phyloP scores from a whole-genome alignment of 306 rosid species.

The Ormosia semicastrata region DNA sequence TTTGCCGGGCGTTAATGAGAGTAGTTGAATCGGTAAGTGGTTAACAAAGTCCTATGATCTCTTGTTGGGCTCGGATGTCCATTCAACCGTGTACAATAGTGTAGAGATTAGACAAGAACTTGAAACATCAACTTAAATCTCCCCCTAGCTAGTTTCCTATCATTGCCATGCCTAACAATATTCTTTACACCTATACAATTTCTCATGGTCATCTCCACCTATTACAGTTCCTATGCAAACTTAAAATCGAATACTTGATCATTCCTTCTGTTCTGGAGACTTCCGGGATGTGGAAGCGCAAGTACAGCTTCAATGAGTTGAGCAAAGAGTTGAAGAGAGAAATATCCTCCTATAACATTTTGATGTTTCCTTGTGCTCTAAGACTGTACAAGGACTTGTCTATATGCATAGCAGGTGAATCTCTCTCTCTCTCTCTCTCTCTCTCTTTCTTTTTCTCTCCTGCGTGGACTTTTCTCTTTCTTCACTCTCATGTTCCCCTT shows the following conservation, averaged over 20 bases:
- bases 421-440: not conserved
- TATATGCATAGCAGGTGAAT: not conserved
- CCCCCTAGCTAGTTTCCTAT: not conserved
- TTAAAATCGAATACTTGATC: slow-evolving; percentile 27
- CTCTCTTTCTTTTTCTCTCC: not conserved
- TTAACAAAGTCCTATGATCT: not conserved
- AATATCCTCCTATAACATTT: slow-evolving; percentile 12
- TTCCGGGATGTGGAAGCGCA: slow-evolving; percentile 28
- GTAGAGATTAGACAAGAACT: not conserved
- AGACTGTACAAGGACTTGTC: not conserved
- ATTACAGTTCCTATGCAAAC: slow-evolving; percentile 22
- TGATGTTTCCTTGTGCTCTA: slow-evolving; percentile 27
- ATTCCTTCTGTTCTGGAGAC: slow-evolving; percentile 18
- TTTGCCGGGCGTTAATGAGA: slow-evolving; percentile 18
- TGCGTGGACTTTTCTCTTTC: not conserved
- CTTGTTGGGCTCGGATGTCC: not conserved
- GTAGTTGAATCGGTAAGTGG: slow-evolving; percentile 42
- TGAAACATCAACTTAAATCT: not conserved
- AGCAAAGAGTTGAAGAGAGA: not conserved
- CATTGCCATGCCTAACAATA: not conserved
- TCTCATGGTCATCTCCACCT: not conserved
- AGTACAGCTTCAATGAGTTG: not conserved
- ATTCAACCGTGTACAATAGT: not conserved
- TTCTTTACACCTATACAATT: not conserved
- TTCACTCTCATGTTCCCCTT: not conserved